Conservation (phyloP, 441 rosid species). For the Populus trichocarpa region DNA sequence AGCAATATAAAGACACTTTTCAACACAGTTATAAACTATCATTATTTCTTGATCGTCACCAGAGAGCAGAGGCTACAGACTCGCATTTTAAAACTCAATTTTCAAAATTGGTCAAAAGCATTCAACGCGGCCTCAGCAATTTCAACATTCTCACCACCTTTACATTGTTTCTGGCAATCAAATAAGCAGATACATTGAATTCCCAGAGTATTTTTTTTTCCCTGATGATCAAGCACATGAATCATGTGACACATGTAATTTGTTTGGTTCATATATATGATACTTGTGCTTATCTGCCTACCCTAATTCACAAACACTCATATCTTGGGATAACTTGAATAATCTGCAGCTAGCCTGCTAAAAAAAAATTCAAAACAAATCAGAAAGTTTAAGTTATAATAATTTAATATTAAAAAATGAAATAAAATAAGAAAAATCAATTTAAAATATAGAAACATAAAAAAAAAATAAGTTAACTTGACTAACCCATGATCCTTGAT, state of each 20-base stretch:
- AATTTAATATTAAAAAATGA: too few relatives aligned
- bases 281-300: neutral
- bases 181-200: neutral
- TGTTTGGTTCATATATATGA: neutral
- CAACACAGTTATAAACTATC: neutral
- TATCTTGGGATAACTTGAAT: too few relatives aligned
- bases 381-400: rapidly evolving
- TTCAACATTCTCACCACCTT: neutral
- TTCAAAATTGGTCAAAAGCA: neutral
- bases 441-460: too few relatives aligned
- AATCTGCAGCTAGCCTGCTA: too few relatives aligned
- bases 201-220: neutral
- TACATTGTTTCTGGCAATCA: neutral
- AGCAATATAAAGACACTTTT: neutral
- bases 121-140: neutral
- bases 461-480: too few relatives aligned
- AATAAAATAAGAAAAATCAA: too few relatives aligned
- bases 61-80: neutral
- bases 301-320: neutral
- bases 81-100: neutral
- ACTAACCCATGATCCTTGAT: too few relatives aligned
- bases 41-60: neutral
- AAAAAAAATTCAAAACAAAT: too few relatives aligned
- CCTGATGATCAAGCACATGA: neutral
- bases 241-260: neutral